A percentile compares a stretch with the other conserved stretches of the same genome.
These are phyloP conservation scores for Immersiporthe knoxdaviesiana DNA, from an alignment of 2,329 filamentous ascomycete genomes.

Conservation along the genomic window DNA sequence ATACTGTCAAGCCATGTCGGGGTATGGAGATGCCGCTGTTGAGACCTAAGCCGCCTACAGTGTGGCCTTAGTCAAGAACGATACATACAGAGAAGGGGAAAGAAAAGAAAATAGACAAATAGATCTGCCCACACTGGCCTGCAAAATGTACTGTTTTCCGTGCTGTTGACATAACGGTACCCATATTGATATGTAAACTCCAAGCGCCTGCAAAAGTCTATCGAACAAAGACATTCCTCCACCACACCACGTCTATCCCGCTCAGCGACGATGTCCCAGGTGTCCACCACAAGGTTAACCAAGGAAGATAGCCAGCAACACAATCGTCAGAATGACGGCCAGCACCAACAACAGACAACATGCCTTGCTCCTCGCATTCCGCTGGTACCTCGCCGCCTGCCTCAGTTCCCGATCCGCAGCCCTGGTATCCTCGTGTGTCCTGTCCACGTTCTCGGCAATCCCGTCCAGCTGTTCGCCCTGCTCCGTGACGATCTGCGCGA, in stretches of 20 bases:
- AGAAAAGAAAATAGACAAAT: not conserved
- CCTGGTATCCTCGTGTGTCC: conserved; percentile 77
- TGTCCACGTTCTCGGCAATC: conserved; percentile 86
- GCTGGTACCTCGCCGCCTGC: conserved; percentile 89
- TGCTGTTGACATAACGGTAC: conserved; percentile 1
- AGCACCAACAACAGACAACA: conserved; percentile 90
- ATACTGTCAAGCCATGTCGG: conserved; percentile 30
- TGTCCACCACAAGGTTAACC: conserved; percentile 51
- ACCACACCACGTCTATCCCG: not conserved
- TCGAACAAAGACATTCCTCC: not conserved
- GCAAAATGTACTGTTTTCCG: not conserved
- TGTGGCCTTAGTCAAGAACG: not conserved
- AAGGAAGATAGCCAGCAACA: conserved; percentile 83
- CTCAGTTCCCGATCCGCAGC: conserved; percentile 86
- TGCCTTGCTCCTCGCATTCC: conserved; percentile 90
- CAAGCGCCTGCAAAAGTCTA: not conserved
- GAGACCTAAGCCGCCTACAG: conserved; percentile 18
- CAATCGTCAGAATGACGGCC: conserved; percentile 84
- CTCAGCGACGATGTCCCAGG: not conserved
- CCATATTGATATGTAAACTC: not conserved
- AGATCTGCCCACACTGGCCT: not conserved
- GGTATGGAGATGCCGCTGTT: conserved; percentile 30
- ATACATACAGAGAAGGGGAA: not conserved
- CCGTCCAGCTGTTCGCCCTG: conserved; percentile 88
- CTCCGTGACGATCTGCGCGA: conserved; percentile 95